These are phyloP conservation scores for Scheffersomyces parashehatae DNA, from an alignment of 1,139 yeast species.

Conservation along the genomic window DNA sequence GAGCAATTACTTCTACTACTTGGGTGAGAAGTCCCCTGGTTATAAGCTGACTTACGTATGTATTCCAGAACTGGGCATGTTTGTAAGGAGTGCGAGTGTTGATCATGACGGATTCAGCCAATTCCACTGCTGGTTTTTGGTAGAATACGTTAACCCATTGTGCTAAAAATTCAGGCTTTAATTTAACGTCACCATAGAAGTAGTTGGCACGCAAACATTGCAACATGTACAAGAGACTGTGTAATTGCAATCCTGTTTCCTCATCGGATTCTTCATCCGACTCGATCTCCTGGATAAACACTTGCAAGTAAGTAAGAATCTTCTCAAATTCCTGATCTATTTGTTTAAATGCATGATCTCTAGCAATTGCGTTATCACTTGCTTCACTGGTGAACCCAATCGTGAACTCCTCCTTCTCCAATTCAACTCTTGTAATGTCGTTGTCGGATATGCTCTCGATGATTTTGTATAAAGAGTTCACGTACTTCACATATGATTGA, in stretches of 20 bases:
- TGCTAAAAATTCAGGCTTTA: conserved; percentile 47
- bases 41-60: conserved; percentile 54
- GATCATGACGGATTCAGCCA: conserved; percentile 47
- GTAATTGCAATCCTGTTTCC: conserved; percentile 11
- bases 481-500: conserved; percentile 25
- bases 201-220: conserved; percentile 58
- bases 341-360: conserved; percentile 11
- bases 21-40: conserved; percentile 64
- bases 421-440: conserved; percentile 16
- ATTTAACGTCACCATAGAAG: conserved; percentile 44
- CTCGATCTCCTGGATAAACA: conserved; percentile 15
- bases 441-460: conserved; percentile 30
- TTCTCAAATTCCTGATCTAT: conserved; percentile 30
- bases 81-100: conserved; percentile 47
- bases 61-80: conserved; percentile 65
- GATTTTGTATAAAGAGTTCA: conserved; percentile 34
- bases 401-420: conserved; percentile 26
- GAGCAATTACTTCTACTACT: conserved; percentile 49
- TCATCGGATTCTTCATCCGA: conserved; percentile 14
- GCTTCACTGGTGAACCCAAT: conserved; percentile 31
- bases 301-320: conserved; percentile 24
- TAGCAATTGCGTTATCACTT: conserved; percentile 6
- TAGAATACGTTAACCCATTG: conserved; percentile 72
- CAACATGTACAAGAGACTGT: conserved; percentile 51
- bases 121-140: conserved; percentile 53